phyloP scores from a whole-genome alignment of 129 eudicot species.

The Helianthus tuberosus region DNA sequence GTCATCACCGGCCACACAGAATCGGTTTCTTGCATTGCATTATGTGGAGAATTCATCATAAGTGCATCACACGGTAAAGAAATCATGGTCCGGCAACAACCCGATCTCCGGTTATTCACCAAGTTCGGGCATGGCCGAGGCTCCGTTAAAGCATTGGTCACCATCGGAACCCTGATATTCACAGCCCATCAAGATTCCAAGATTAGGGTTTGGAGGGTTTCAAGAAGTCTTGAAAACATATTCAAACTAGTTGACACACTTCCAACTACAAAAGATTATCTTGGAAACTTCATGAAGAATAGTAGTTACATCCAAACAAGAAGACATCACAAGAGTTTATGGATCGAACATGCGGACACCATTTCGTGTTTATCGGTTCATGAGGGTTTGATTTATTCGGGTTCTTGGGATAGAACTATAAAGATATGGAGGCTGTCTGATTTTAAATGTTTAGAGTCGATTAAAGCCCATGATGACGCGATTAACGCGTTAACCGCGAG shows the following conservation, averaged over 20 bases:
- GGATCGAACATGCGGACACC: constrained; percentile 84
- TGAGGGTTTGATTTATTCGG: constrained; percentile 67
- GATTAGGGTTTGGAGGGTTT: constrained; percentile 84
- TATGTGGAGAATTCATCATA: constrained; percentile 81
- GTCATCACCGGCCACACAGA: constrained; percentile 71
- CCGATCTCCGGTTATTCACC: constrained; percentile 62
- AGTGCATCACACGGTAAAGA: constrained; percentile 84
- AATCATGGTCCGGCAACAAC: constrained; percentile 92
- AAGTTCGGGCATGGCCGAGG: constrained; percentile 82
- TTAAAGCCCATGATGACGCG: constrained; percentile 90
- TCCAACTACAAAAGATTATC: constrained; percentile 74
- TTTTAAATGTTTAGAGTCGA: constrained; percentile 80
- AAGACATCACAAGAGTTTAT: constrained; percentile 60
- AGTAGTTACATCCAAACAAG: constrained; percentile 70
- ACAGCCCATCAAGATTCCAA: constrained; percentile 90
- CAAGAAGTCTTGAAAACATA: constrained; percentile 64
- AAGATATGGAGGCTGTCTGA: constrained; percentile 78
- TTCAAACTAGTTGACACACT: constrained; percentile 69
- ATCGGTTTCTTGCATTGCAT: constrained; percentile 73
- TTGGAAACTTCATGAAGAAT: constrained; percentile 74
- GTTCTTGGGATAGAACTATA: constrained; percentile 90
- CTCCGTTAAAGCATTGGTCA: constrained; percentile 71
- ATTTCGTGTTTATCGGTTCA: constrained; percentile 76
- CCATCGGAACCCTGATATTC: constrained; percentile 58
- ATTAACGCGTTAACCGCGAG: constrained; percentile 55